Base-by-base conservation (phyloP, 495 filamentous ascomycete genomes). In the Penicillium parvum region DNA sequence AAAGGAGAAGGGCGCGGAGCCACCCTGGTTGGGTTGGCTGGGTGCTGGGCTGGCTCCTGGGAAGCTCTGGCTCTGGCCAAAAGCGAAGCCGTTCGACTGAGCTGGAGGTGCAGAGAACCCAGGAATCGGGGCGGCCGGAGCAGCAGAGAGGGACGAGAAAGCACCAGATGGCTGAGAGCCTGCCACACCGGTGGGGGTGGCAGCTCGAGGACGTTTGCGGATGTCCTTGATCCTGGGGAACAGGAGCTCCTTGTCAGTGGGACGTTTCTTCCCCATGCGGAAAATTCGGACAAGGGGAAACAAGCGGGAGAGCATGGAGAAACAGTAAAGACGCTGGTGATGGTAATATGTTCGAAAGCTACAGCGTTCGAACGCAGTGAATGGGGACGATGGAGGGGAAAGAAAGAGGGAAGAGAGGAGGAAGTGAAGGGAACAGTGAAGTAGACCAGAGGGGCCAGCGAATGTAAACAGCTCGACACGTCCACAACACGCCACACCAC, bases 31-130 rank as follows among this genome's bases (percentile, higher is more conserved):
- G 10, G 61, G 50, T 28, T 58, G 57, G 18, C 39, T 53, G 7
- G 61, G 44, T 9, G 41, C 47, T 28, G 66, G 39, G 21, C 44
- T 57, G 25, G 65, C 58, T 19, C 63, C 66, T n/a, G 70, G 67
- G 26, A 74, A 74, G 36, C 66, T 73, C 39, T 73, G 67, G 17
- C 68, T 71, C 41, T 74, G 70, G 17, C 72, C 69, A 41, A 75
- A 75, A 33, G 42, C 37, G 43, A 74, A 73, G 10, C 63, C 63
- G 32, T 53, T 60, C 5, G 69, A 60, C 17, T 63, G 66, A 23
- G 55, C 37, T 15, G 61, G 42, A 12, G 65, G 42, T 7, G 54
- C 50, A 9, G 64, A 53, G n/a, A 65, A 57, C n/a, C n/a, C n/a
- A n/a, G n/a, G n/a, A n/a, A n/a, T n/a, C n/a, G 55, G 52, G 18